Evolutionary conservation across 768 basidiomycete genomes (phyloP).

Genomic region (Tricholoma bakamatsutake): DNA sequence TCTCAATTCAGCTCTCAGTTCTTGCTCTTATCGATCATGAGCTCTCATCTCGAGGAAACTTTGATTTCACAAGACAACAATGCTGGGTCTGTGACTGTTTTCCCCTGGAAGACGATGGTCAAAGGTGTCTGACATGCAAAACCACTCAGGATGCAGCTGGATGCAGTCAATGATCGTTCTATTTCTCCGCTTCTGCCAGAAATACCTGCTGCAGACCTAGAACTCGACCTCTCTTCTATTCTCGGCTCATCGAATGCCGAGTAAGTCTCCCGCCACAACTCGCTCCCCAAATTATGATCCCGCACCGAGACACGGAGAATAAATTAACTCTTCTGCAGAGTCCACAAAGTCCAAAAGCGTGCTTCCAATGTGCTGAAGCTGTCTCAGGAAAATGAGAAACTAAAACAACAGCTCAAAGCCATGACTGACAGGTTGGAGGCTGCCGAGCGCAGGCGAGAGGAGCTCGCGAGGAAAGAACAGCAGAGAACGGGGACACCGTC

Average conservation of each 20-base stretch:
- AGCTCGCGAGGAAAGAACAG: constrained; percentile 31
- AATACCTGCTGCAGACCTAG: constrained; percentile 42
- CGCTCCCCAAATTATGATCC: constrained; percentile 4
- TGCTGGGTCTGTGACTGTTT: constrained; percentile 28
- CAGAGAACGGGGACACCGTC: constrained; percentile 3
- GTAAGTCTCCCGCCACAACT: constrained; percentile 37
- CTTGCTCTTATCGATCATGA: constrained; percentile 31
- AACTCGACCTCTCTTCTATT: constrained; percentile 41
- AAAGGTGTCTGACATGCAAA: constrained; percentile 26
- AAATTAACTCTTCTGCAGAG: constrained; percentile 25
- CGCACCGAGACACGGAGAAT: constrained; percentile 13
- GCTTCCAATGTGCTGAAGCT: constrained; percentile 74
- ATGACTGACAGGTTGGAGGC: constrained; percentile 73
- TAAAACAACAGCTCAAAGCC: constrained; percentile 68
- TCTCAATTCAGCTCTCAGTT: constrained; percentile 15
- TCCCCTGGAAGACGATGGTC: constrained; percentile 9
- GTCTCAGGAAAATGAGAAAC: constrained; percentile 72
- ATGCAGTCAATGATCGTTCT: constrained; percentile 3
- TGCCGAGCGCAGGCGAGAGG: constrained; percentile 57
- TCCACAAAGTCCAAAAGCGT: constrained; percentile 58
- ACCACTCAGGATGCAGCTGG: constrained; percentile 16
- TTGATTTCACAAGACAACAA: constrained; percentile 16
- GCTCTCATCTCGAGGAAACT: constrained; percentile 13
- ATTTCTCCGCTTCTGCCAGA: constrained; percentile 30
- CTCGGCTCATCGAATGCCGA: constrained; percentile 32